These are phyloP conservation scores for Pseudogymnoascus pannorum DNA, from an alignment of 2,329 filamentous ascomycete species.

Conservation along the genomic window DNA sequence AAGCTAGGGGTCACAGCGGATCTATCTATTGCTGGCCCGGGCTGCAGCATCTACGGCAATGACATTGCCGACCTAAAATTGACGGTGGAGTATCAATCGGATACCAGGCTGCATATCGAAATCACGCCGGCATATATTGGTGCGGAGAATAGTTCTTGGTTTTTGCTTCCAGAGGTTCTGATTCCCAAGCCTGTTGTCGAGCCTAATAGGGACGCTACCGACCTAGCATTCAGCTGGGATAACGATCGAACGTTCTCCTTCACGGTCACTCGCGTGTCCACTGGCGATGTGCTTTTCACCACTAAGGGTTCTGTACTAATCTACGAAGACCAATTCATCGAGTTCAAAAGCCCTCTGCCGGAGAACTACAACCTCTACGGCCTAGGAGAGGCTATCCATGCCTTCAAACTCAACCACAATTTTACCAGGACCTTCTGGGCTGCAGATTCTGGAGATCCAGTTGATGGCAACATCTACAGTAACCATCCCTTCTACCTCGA, in stretches of 20 bases:
- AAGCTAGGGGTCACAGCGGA: slow-evolving; percentile 57
- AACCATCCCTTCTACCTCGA: slow-evolving; percentile 74
- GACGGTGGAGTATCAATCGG: slow-evolving; percentile 59
- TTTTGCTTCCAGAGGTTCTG: slow-evolving; percentile 55
- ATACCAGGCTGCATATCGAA: slow-evolving; percentile 60
- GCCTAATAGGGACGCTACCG: slow-evolving; percentile 32
- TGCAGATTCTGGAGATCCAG: slow-evolving; percentile 59
- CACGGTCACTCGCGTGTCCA: slow-evolving; percentile 50
- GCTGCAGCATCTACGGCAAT: slow-evolving; percentile 72
- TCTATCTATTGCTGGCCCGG: slow-evolving; percentile 58
- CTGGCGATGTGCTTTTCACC: slow-evolving; percentile 59
- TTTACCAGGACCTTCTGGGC: slow-evolving; percentile 62
- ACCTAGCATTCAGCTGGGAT: slow-evolving; percentile 47
- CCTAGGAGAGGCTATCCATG: slow-evolving; percentile 65
- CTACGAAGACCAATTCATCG: slow-evolving; percentile 72
- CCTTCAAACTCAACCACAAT: slow-evolving; percentile 64
- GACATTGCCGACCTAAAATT: slow-evolving; percentile 63
- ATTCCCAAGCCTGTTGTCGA: slow-evolving; percentile 37
- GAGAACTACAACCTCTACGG: slow-evolving; percentile 71
- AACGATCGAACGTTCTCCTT: slow-evolving; percentile 60
- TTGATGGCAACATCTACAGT: slow-evolving; percentile 56
- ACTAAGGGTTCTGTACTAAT: slow-evolving; percentile 58
- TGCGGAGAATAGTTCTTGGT: slow-evolving; percentile 57
- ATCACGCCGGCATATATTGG: slow-evolving; percentile 60
- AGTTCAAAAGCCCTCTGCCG: slow-evolving; percentile 59